Evolutionary conservation across 495 filamentous ascomycete species (phyloP).

Genomic region (Symbiotaphrina buchneri): DNA sequence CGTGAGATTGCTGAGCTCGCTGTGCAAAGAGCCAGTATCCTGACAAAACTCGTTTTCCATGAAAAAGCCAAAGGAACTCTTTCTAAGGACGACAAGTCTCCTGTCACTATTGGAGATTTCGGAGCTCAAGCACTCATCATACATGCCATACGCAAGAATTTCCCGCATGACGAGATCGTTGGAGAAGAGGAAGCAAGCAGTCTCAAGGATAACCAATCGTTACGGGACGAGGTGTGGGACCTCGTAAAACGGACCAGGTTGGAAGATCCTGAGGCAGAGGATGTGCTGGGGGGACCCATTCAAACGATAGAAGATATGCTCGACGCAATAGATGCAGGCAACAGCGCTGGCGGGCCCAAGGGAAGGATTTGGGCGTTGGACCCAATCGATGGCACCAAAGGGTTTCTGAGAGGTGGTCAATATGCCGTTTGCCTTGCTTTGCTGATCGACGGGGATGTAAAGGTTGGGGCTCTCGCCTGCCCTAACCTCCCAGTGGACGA

Average conservation of each 20-base stretch:
- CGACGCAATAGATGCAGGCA: constrained; percentile 63
- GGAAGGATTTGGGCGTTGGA: constrained; percentile 94
- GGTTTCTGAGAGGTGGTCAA: constrained; percentile 90
- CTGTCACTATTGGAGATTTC: constrained; percentile 94
- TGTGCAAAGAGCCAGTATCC: constrained; percentile 67
- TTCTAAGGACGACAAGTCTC: constrained; percentile 83
- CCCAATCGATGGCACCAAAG: constrained; percentile 93
- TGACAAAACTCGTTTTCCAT: constrained; percentile 87
- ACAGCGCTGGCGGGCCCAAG: constrained; percentile 50
- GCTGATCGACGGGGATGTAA: constrained; percentile 85
- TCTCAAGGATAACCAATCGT: constrained; percentile 39
- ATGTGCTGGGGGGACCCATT: constrained; percentile 50
- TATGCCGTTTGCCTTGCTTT: constrained; percentile 88
- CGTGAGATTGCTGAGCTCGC: constrained; percentile 73
- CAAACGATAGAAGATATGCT: constrained; percentile 54
- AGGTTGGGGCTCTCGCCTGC: constrained; percentile 82
- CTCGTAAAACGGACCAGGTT: constrained; percentile 51
- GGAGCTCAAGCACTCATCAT: constrained; percentile 95
- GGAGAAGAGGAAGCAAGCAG: constrained; percentile 80
- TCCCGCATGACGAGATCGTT: constrained; percentile 78
- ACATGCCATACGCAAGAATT: constrained; percentile 63
- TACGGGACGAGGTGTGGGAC: constrained; percentile 60
- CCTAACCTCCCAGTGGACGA: constrained; percentile 85
- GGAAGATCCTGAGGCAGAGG: constrained; percentile 40
- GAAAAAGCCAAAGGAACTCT: constrained; percentile 81